Conservation (phyloP, 305 asterid species). For the Lippia alba region DNA sequence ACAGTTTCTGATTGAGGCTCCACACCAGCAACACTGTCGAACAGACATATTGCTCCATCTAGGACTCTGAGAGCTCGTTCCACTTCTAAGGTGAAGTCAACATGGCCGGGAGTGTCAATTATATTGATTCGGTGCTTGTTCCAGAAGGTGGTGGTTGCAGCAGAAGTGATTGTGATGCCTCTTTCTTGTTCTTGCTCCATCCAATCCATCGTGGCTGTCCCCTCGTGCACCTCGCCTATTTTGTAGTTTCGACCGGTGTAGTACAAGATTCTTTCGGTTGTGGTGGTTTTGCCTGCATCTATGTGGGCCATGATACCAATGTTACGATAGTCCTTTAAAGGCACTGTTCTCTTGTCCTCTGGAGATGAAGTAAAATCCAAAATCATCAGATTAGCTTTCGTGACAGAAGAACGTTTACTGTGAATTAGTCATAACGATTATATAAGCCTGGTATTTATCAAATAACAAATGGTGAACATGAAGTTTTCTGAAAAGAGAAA, state of each 20-base stretch:
- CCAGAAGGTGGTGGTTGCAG: constrained; percentile 94
- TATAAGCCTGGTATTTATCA: constrained; percentile 6
- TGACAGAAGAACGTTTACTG: not conserved
- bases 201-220: constrained; percentile 99
- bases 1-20: constrained; percentile 99
- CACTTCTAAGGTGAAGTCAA: constrained; percentile 95
- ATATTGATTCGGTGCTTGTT: constrained; percentile 92
- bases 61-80: constrained; percentile 97
- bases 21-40: constrained; percentile 98
- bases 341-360: constrained; percentile 77
- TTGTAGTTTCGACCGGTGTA: constrained; percentile 94
- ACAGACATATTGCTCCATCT: constrained; percentile 91
- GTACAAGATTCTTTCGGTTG: constrained; percentile 84
- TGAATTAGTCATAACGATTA: too few species aligned
- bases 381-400: not conserved
- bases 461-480: not conserved
- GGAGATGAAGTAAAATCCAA: constrained; percentile 5
- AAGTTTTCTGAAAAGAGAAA: not conserved
- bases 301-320: constrained; percentile 98
- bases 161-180: constrained; percentile 94
- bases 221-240: constrained; percentile 97
- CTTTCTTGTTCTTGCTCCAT: constrained; percentile 99
- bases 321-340: constrained; percentile 84
- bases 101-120: constrained; percentile 95
- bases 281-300: constrained; percentile 96